phyloP scores from a whole-genome alignment of 2,329 filamentous ascomycete species.

The Fusarium foetens region DNA sequence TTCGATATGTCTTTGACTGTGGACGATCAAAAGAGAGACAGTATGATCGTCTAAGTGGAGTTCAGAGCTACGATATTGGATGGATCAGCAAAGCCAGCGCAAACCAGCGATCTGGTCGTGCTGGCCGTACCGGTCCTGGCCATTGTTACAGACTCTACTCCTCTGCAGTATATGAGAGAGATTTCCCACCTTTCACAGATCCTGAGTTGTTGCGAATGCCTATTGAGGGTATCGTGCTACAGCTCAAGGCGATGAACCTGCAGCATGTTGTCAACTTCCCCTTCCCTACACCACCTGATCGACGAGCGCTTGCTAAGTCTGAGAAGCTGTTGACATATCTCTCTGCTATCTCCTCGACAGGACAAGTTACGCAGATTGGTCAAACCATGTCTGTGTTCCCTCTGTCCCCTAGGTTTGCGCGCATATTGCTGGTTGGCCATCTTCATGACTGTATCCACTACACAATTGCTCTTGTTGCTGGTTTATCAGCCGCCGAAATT shows the following conservation, averaged over 20 bases:
- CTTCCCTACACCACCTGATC: constrained; percentile 90
- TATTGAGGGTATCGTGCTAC: constrained; percentile 90
- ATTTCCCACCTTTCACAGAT: constrained; percentile 85
- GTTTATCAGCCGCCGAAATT: constrained; percentile 86
- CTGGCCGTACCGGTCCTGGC: constrained; percentile 92
- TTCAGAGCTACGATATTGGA: constrained; percentile 93
- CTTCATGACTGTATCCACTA: constrained; percentile 84
- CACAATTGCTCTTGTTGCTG: constrained; percentile 88
- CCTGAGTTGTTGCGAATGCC: constrained; percentile 92
- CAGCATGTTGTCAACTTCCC: constrained; percentile 93
- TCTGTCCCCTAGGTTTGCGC: constrained; percentile 87
- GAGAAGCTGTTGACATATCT: constrained; percentile 89
- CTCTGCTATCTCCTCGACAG: constrained; percentile 77
- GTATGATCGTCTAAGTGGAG: constrained; percentile 87
- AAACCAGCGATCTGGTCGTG: constrained; percentile 89
- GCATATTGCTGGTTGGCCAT: constrained; percentile 90
- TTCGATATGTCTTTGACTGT: constrained; percentile 95
- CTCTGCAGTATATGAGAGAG: constrained; percentile 90
- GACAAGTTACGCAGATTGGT: constrained; percentile 82
- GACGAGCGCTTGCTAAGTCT: constrained; percentile 78
- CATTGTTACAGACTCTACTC: constrained; percentile 97
- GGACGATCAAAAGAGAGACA: constrained; percentile 92
- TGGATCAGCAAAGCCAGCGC: constrained; percentile 99
- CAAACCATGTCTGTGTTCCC: constrained; percentile 89
- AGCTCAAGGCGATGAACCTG: constrained; percentile 94